Percentiles rank a stretch among this genome's conserved stretches.
phyloP scores from a whole-genome alignment of 768 basidiomycete genomes.

The Leccinum incarnatum region DNA sequence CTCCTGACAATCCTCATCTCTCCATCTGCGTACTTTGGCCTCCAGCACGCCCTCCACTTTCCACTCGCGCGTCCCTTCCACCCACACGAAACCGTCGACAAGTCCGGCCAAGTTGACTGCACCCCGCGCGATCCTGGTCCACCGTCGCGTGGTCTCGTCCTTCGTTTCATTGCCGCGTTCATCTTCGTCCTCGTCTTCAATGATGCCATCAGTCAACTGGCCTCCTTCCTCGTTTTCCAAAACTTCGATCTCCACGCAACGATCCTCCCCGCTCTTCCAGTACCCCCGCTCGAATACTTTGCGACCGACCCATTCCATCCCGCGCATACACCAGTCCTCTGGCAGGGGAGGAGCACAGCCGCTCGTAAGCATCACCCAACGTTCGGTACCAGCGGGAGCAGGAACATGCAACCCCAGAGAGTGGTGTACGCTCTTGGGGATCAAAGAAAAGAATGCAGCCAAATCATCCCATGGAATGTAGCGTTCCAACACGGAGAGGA shows the following conservation, averaged over 20 bases:
- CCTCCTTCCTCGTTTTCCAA: slow-evolving; percentile 57
- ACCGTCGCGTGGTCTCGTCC: slow-evolving; percentile 53
- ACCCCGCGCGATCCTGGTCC: slow-evolving; percentile 72
- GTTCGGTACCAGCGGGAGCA: slow-evolving; percentile 39
- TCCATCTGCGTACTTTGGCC: slow-evolving; percentile 69
- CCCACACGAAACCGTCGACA: slow-evolving; percentile 77
- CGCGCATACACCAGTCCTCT: slow-evolving; percentile 95
- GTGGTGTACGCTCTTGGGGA: slow-evolving; percentile 53
- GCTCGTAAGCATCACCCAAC: slow-evolving; percentile 66
- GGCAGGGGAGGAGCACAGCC: slow-evolving; percentile 70
- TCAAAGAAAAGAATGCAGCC: slow-evolving; percentile 56
- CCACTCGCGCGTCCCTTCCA: slow-evolving; percentile 59
- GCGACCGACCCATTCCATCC: slow-evolving; percentile 94
- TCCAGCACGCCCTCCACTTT: slow-evolving; percentile 60
- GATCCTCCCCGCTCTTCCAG: slow-evolving; percentile 81
- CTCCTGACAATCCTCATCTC: slow-evolving; percentile 64
- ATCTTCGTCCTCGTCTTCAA: slow-evolving; percentile 73
- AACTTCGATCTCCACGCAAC: slow-evolving; percentile 73
- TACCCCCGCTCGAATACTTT: slow-evolving; percentile 91
- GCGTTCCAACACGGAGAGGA: slow-evolving; percentile 65
- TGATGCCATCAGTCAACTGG: slow-evolving; percentile 70
- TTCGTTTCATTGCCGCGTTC: slow-evolving; percentile 25
- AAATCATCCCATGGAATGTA: slow-evolving; percentile 83
- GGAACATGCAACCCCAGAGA: slow-evolving; percentile 41
- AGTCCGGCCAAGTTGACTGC: slow-evolving; percentile 62